These are phyloP conservation scores for Phaeotremella fagi DNA, from an alignment of 768 basidiomycete genomes.

Conservation along the genomic window DNA sequence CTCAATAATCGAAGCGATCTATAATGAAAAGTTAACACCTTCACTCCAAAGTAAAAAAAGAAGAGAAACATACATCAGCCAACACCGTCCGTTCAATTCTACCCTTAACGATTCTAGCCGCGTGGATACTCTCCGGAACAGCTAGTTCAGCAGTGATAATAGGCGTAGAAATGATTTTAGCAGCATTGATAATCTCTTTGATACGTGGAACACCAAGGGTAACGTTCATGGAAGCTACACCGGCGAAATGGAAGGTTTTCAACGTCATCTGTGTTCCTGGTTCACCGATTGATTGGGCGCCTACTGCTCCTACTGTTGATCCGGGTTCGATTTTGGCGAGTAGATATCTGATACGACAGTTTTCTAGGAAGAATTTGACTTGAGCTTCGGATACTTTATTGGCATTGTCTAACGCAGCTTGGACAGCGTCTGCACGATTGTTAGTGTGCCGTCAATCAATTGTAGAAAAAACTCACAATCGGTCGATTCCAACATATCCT, in stretches of 20 bases:
- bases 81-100: constrained; percentile 90
- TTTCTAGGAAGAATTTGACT: constrained; percentile 69
- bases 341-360: constrained; percentile 86
- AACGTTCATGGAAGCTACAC: constrained; percentile 99
- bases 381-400: constrained; percentile 82
- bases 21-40: constrained; percentile 1
- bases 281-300: constrained; percentile 98
- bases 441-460: constrained; percentile 3
- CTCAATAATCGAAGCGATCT: constrained; percentile 89
- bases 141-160: constrained; percentile 97
- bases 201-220: constrained; percentile 99
- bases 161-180: constrained; percentile 94
- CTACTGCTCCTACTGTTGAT: constrained; percentile 96
- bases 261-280: constrained; percentile 99
- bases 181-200: constrained; percentile 99
- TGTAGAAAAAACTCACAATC: constrained; percentile 54
- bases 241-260: constrained; percentile 99
- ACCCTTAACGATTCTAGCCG: constrained; percentile 95
- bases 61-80: constrained; percentile 67
- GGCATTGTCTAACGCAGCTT: constrained; percentile 78
- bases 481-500: constrained; percentile 65
- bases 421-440: constrained; percentile 50
- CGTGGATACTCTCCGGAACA: constrained; percentile 71
- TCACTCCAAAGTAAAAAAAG: background rate
- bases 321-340: constrained; percentile 96